Conservation (phyloP, 345 rosid species). For the Stellera chamaejasme region DNA sequence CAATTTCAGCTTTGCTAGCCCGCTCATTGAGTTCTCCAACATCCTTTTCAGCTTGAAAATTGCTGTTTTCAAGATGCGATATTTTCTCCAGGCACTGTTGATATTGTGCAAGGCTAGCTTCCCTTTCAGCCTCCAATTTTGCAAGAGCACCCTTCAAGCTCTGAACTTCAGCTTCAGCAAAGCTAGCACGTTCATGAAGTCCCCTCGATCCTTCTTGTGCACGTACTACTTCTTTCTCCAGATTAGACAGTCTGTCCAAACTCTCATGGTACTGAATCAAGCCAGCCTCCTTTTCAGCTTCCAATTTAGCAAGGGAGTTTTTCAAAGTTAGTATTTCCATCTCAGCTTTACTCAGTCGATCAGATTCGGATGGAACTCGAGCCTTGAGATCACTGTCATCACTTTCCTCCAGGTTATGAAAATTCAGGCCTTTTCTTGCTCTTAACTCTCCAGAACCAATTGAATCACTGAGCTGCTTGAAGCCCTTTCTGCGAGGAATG, state of each 20-base stretch:
- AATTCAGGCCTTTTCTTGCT: constrained; percentile 72
- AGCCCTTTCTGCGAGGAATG: constrained; percentile 40
- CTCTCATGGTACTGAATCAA: constrained; percentile 60
- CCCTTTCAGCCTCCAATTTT: constrained; percentile 56
- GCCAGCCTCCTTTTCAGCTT: constrained; percentile 86
- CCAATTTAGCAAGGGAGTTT: constrained; percentile 73
- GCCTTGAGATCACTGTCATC: constrained; percentile 31
- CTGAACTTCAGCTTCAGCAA: constrained; percentile 73
- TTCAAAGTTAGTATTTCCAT: constrained; percentile 61
- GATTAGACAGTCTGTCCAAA: constrained; percentile 56
- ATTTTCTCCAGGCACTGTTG: constrained; percentile 70
- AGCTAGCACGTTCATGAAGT: constrained; percentile 53
- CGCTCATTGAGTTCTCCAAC: constrained; percentile 56
- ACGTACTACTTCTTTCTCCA: constrained; percentile 65
- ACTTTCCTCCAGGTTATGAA: constrained; percentile 47
- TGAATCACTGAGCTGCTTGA: constrained; percentile 41
- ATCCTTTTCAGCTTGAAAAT: constrained; percentile 45
- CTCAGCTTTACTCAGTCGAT: constrained; percentile 61
- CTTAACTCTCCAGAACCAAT: constrained; percentile 36
- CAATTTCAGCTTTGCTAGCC: constrained; percentile 54
- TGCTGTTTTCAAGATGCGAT: constrained; percentile 40
- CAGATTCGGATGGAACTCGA: constrained; percentile 44
- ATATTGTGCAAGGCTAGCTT: constrained; percentile 50
- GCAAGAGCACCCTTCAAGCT: constrained; percentile 54
- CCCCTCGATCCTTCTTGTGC: constrained; percentile 61